phyloP scores from a whole-genome alignment of 2,329 filamentous ascomycete species.

The Curvularia verruculosa region DNA sequence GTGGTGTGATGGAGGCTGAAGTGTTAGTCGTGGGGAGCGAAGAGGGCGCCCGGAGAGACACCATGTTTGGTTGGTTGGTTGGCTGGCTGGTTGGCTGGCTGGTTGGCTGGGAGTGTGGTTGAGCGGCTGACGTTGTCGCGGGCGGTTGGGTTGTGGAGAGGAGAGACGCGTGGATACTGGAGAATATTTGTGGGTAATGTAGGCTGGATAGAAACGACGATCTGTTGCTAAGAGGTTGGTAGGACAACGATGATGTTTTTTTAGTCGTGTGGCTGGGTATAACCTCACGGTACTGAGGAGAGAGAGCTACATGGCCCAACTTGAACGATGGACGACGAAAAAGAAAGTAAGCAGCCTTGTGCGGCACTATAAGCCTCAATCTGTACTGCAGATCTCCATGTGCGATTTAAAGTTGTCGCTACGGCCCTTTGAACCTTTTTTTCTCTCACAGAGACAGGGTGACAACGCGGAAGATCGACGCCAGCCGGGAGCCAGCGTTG shows the following conservation, averaged over 20 bases:
- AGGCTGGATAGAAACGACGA: slow-evolving; percentile 3
- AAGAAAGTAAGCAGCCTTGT: neutral
- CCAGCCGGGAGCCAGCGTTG: slow-evolving; percentile 6
- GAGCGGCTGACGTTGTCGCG: slow-evolving; percentile 1
- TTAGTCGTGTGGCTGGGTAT: slow-evolving; percentile 1
- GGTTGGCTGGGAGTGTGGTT: neutral
- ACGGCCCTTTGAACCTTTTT: neutral
- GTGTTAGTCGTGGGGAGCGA: slow-evolving; percentile 23
- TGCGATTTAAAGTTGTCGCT: neutral
- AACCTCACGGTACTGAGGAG: too few species aligned
- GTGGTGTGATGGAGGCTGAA: slow-evolving; percentile 29
- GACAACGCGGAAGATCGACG: slow-evolving; percentile 16
- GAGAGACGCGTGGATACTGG: slow-evolving; percentile 15
- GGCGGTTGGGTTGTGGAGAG: slow-evolving; percentile 2
- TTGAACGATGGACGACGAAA: neutral
- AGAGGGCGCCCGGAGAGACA: slow-evolving; percentile 39
- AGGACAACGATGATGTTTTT: slow-evolving; percentile 6
- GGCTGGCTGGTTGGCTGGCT: too few species aligned
- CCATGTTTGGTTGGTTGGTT: slow-evolving; percentile 13
- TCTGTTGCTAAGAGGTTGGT: slow-evolving; percentile 9
- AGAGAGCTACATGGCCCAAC: neutral
- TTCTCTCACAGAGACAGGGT: neutral
- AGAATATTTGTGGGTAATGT: slow-evolving; percentile 12
- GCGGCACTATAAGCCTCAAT: neutral
- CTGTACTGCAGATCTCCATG: slow-evolving; percentile 6